These are phyloP conservation scores for Suillus lakei DNA, from an alignment of 768 basidiomycete species.

Conservation along the genomic window DNA sequence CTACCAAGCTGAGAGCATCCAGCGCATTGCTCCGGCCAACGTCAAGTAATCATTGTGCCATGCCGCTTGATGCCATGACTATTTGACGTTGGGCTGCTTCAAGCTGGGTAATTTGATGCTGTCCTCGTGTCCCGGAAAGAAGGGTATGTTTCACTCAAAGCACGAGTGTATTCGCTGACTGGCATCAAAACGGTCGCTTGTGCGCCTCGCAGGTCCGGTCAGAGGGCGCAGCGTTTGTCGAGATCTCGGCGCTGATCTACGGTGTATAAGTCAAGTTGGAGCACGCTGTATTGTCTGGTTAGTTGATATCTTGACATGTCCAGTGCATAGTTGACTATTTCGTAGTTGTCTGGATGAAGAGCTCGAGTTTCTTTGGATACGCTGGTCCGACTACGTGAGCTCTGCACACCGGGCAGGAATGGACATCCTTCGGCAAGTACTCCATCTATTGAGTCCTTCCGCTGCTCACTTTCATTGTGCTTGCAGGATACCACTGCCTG, in stretches of 20 bases:
- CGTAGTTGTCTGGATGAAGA: constrained; percentile 85
- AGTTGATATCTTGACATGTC: constrained; percentile 18
- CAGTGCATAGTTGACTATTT: not conserved
- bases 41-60: constrained; percentile 12
- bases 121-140: constrained; percentile 95
- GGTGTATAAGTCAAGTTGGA: constrained; percentile 71
- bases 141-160: constrained; percentile 52
- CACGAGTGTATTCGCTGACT: not conserved
- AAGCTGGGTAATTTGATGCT: constrained; percentile 84
- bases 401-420: constrained; percentile 71
- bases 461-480: constrained; percentile 4
- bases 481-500: constrained; percentile 82
- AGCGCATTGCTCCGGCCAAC: constrained; percentile 13
- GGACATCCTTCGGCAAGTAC: constrained; percentile 74
- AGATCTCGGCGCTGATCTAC: constrained; percentile 77
- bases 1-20: constrained; percentile 16
- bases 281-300: constrained; percentile 87
- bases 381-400: constrained; percentile 78
- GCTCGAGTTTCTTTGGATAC: constrained; percentile 81
- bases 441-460: not conserved
- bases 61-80: too few species aligned
- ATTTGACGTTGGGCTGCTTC: constrained; percentile 30
- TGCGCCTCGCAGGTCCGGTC: constrained; percentile 74
- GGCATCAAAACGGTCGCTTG: constrained; percentile 36
- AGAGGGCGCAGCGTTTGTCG: constrained; percentile 85